These are phyloP conservation scores for Pleurotus sapidus DNA, from an alignment of 768 basidiomycete species.

Conservation along the genomic window DNA sequence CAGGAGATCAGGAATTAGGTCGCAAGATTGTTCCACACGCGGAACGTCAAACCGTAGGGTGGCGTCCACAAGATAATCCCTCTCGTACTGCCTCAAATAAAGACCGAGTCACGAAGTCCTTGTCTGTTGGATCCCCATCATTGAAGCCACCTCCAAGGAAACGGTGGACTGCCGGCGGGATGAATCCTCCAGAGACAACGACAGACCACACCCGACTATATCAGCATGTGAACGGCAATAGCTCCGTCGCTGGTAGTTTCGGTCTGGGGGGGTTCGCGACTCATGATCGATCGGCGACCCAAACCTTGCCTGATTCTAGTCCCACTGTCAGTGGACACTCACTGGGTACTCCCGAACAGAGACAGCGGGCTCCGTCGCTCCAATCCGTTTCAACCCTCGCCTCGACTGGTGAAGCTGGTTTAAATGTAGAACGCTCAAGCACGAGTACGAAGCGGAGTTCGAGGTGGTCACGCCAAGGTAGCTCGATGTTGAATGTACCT, in stretches of 20 bases:
- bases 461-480: conserved; percentile 55
- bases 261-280: conserved; percentile 14
- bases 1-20: conserved; percentile 26
- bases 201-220: conserved; percentile 16
- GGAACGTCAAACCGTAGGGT: conserved; percentile 19
- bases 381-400: conserved; percentile 44
- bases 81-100: conserved; percentile 1
- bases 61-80: conserved; percentile 31
- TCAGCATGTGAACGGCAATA: conserved; percentile 18
- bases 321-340: conserved; percentile 23
- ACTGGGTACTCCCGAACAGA: conserved; percentile 36
- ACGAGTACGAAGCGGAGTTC: conserved; percentile 30
- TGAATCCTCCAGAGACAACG: conserved; percentile 14
- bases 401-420: conserved; percentile 30
- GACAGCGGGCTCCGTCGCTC: conserved; percentile 37
- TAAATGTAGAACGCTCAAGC: conserved; percentile 33
- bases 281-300: neutral
- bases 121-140: conserved; percentile 32
- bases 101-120: conserved; percentile 23
- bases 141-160: conserved; percentile 51
- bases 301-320: conserved; percentile 21
- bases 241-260: conserved; percentile 13
- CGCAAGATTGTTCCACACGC: conserved; percentile 25
- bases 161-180: conserved; percentile 35
- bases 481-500: conserved; percentile 53